Evolutionary conservation across 345 rosid genomes (phyloP), one percentile per base, ranked within the genome.

Genomic region (Eucalyptus marginata): DNA sequence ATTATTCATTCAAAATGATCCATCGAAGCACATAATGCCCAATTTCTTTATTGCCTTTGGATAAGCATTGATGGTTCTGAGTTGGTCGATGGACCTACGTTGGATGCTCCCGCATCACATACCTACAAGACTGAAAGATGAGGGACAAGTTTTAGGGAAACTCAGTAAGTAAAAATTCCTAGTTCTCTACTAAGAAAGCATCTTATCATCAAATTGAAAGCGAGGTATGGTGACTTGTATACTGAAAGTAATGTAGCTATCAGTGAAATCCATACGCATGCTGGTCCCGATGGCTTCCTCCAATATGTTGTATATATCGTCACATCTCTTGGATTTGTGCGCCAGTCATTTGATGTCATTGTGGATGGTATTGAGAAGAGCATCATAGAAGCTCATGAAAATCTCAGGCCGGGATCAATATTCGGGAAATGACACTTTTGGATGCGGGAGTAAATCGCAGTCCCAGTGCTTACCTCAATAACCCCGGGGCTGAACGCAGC

Each of bases 231-330:
- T 24, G 94, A 96, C 88, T 90, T 98, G 18, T 98, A 96, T 89
- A 95, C 96, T 13, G 99, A 97, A 89, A 93, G 93, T 49, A 98
- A 97, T 92, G 97, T 98, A 86, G 99, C 94, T 59, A 97, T 98
- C 86, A 96, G 97, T 90, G 99, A 99, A 88, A 95, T 97, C 91
- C 99, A 96, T 89, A 96, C 98, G 17, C 99, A 98, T 94, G 94
- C 99, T 16, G 99, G 98, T 87, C 97, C 99, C 33, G 99, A 98
- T 59, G 99, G 99, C 36, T 98, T 95, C 91, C 98, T 98, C 88
- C 99, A 98, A 91, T 98, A 98, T 90, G 94, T 96, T 89, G 95
- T 93, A 76, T 98, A 98, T 92, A 93, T 95, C 27, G 92, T 98
- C 46, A 97, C 99, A 80, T 98, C 99, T 58, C 95, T 98, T 87